Evolutionary conservation across 345 rosid genomes (phyloP).

Genomic region (Abelmoschus esculentus): DNA sequence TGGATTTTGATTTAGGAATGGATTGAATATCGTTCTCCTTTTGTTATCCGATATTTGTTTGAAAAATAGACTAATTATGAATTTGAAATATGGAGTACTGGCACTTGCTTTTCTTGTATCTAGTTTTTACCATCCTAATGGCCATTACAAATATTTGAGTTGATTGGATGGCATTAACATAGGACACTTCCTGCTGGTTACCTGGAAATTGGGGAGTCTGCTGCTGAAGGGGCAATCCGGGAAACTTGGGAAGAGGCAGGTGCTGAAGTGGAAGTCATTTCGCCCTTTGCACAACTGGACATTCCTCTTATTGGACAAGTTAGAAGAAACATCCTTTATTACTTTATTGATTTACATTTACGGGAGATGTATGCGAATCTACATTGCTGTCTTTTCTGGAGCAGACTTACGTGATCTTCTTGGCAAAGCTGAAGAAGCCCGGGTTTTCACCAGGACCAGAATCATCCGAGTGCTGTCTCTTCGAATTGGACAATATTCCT

Average conservation of each 20-base stretch:
- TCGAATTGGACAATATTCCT: constrained; percentile 72
- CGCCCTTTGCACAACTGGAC: constrained; percentile 88
- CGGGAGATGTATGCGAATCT: constrained; percentile 1
- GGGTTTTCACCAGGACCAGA: constrained; percentile 87
- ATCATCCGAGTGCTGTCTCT: constrained; percentile 80
- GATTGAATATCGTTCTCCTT: background rate
- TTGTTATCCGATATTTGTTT: background rate
- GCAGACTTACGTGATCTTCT: constrained; percentile 89
- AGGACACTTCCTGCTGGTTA: constrained; percentile 99
- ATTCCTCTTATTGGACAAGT: constrained; percentile 96
- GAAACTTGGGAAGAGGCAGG: constrained; percentile 98
- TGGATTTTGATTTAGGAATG: constrained; percentile 1
- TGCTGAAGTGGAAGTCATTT: constrained; percentile 79
- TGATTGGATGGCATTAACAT: constrained; percentile 17
- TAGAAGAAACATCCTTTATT: constrained; percentile 14
- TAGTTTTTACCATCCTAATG: background rate
- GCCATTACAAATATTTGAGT: constrained; percentile 2
- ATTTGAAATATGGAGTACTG: constrained; percentile 1
- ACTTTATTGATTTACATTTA: constrained; percentile 7
- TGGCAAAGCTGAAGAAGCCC: constrained; percentile 77
- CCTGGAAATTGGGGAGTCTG: constrained; percentile 93
- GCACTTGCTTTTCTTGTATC: constrained; percentile 11
- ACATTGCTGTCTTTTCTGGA: constrained; percentile 21
- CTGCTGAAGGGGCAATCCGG: constrained; percentile 87
- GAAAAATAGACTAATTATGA: background rate